Base-by-base conservation (phyloP, 495 filamentous ascomycete genomes). In the Eremomyces bilateralis region DNA sequence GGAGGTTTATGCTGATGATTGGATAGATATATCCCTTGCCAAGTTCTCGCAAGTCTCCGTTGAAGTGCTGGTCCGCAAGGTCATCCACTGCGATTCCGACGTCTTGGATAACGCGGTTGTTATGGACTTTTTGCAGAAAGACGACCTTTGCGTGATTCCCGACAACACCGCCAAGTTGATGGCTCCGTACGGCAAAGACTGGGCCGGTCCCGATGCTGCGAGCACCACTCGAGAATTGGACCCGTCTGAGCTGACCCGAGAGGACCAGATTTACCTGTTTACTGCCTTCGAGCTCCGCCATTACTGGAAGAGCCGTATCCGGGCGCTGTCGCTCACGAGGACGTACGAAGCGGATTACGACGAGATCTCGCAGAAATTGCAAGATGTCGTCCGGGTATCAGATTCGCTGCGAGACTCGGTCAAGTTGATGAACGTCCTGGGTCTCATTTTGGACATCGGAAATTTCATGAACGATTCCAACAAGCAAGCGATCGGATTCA, bases 391-490 rank as follows among this genome's bases (percentile, higher is more conserved):
- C 16, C 54, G 58, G 32, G 83, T 90, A 17, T 82, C 82, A 30
- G 90, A 97, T 54, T 77, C 80, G 12, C 57, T 97, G 30, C 67
- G 85, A 20, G 80, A 85, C 43, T 94, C 85, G 2, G 80, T 90
- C 2, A 70, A 80, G 4, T 59, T 97, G 45, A 92, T 94, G 70
- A 92, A 88, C 40, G 81, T 97, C 28, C 73, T 97, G 15, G 85
- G 85, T 40, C 61, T 97, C 31, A 97, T 97, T 52, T 62, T 95
- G 43, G 82, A 92, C 56, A 91, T 97, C 48, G 88, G 88, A 49
- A 97, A 97, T 50, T 97, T 88, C 63, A 97, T 97, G 88, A 97
- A 97, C 59, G 88, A 95, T 46, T 73, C 83, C 31, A 94, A 92
- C 54, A 97, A 97, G 57, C 90, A 95, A 54, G 88, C 90, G 1